These are phyloP conservation scores for Polytrichum commune DNA, from an alignment of 225 moss, liverwort and hornwort genomes.

Conservation along the genomic window DNA sequence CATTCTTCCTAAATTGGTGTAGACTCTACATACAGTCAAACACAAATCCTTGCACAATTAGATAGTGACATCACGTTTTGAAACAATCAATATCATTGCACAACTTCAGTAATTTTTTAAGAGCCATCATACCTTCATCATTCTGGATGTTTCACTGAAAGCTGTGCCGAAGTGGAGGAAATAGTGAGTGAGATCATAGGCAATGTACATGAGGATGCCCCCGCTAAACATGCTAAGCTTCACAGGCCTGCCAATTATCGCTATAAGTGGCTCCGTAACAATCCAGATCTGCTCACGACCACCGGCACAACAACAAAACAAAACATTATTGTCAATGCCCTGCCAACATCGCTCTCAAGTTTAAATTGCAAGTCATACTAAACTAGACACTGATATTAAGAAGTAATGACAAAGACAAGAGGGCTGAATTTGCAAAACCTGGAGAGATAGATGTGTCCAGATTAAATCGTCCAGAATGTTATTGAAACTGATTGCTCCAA, in stretches of 20 bases:
- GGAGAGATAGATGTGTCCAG: background rate
- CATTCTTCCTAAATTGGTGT: no score
- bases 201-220: conserved; percentile 63
- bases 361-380: no score
- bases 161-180: conserved; percentile 80
- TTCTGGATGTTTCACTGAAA: conserved; percentile 25
- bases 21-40: no score
- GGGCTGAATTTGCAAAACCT: background rate
- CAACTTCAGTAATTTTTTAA: no score
- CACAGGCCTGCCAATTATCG: conserved; percentile 20
- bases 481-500: no score
- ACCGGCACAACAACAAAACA: background rate
- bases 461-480: no score
- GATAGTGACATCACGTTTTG: no score
- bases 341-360: no score
- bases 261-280: conserved; percentile 33
- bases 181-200: conserved; percentile 80
- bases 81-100: no score
- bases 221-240: conserved; percentile 56
- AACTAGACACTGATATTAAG: no score
- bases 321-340: no score
- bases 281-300: conserved; percentile 49
- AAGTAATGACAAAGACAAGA: background rate
- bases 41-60: no score
- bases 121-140: conserved; percentile 65